A percentile compares a stretch with the other conserved stretches of the same genome.
Conservation (phyloP, 2,329 filamentous ascomycete genomes). For the Curvularia eragrostidis region DNA sequence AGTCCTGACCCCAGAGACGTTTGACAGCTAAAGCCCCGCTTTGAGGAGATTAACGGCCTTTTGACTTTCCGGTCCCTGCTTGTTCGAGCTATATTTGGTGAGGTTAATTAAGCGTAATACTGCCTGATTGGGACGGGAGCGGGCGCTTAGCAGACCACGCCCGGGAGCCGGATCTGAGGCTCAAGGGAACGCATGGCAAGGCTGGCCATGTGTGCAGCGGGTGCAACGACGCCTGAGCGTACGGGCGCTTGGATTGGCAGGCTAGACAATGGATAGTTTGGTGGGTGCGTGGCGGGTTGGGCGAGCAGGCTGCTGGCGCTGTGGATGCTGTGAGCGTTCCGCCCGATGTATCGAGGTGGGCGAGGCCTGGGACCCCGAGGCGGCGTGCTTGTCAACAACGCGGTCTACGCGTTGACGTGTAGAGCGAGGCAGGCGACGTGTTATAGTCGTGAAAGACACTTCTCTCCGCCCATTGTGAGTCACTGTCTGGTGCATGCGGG, state of each 20-base stretch:
- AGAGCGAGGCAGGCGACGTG: constrained; percentile 40
- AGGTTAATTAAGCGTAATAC: constrained; percentile 35
- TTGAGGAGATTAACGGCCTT: constrained; percentile 42
- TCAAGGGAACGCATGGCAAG: constrained; percentile 29
- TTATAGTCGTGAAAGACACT: constrained; percentile 47
- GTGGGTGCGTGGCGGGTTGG: constrained; percentile 8
- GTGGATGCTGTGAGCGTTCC: constrained; percentile 8
- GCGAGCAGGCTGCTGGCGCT: constrained; percentile 26
- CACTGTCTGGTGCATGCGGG: constrained; percentile 39
- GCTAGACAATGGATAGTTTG: constrained; percentile 8
- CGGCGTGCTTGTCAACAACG: constrained; percentile 31
- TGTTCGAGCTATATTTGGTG: constrained; percentile 46
- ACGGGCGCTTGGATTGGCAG: constrained; percentile 43
- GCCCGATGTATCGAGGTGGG: constrained; percentile 26
- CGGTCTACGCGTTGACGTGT: constrained; percentile 41
- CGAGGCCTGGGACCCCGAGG: constrained; percentile 40
- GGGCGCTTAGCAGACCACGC: constrained; percentile 42
- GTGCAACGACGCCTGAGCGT: constrained; percentile 38
- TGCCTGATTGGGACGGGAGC: constrained; percentile 18
- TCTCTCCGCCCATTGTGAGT: constrained; percentile 45
- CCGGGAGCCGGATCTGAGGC: constrained; percentile 39
- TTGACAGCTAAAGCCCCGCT: constrained; percentile 29
- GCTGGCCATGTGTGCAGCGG: constrained; percentile 16
- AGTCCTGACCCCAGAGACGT: constrained; percentile 23
- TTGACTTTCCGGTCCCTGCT: constrained; percentile 26